Conservation (phyloP, 2,329 filamentous ascomycete genomes). For the Fusarium austroafricanum region DNA sequence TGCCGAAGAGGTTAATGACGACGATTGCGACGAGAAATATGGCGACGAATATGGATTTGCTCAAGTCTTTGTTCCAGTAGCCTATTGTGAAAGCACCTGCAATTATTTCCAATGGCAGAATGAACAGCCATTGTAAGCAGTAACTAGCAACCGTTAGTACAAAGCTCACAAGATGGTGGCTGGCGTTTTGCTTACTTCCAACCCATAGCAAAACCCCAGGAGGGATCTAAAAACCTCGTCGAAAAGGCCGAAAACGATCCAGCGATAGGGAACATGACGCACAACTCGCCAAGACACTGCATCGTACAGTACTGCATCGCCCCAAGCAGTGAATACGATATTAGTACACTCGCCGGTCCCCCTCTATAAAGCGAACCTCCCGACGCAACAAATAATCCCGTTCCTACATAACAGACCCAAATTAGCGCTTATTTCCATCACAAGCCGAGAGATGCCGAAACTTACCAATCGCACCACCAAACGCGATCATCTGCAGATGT, state of each 20-base stretch:
- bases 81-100: conserved; percentile 85
- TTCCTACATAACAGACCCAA: conserved; percentile 60
- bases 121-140: conserved; percentile 86
- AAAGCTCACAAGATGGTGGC: accelerated
- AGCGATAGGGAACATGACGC: conserved; percentile 88
- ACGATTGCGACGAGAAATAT: conserved; percentile 83
- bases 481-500: conserved; percentile 97
- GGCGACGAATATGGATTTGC: conserved; percentile 81
- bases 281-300: conserved; percentile 90
- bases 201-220: conserved; percentile 95
- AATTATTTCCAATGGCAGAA: conserved; percentile 86
- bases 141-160: conserved; percentile 65
- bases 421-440: not conserved
- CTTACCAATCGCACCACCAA: conserved; percentile 87
- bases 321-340: conserved; percentile 82
- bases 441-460: not conserved
- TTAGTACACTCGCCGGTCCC: conserved; percentile 80
- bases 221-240: conserved; percentile 92
- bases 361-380: conserved; percentile 77
- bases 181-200: conserved; percentile 75
- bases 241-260: conserved; percentile 94
- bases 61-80: conserved; percentile 77
- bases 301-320: conserved; percentile 92
- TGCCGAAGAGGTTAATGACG: conserved; percentile 85
- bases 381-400: conserved; percentile 88